Evolutionary conservation across 75 land plant genomes (phyloP).

Genomic region (Cupressus sempervirens): DNA sequence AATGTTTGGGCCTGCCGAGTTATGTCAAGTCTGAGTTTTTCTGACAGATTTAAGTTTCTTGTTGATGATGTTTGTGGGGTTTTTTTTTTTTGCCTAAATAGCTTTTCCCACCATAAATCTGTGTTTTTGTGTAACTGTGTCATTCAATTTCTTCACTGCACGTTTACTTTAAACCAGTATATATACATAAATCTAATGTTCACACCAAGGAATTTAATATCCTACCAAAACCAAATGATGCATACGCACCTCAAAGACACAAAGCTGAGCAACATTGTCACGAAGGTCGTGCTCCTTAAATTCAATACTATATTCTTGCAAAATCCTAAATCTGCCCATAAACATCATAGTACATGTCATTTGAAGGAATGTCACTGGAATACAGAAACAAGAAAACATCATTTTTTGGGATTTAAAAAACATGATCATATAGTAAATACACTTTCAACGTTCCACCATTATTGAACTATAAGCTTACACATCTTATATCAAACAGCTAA

Average conservation of each 20-base stretch:
- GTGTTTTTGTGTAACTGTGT: too few relatives aligned
- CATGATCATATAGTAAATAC: not conserved
- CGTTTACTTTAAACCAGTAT: too few relatives aligned
- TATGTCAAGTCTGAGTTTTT: too few relatives aligned
- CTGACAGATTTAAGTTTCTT: too few relatives aligned
- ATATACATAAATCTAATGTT: too few relatives aligned
- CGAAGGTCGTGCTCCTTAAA: conserved; percentile 62
- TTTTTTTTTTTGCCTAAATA: too few relatives aligned
- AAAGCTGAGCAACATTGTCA: conserved; percentile 89
- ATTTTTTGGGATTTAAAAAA: not conserved
- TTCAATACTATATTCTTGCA: conserved; percentile 74
- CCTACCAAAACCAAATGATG: not conserved
- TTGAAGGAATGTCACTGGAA: not conserved
- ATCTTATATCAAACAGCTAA: not conserved
- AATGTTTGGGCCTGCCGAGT: too few relatives aligned
- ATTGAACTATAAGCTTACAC: not conserved
- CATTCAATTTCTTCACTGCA: too few relatives aligned
- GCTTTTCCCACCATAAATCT: too few relatives aligned
- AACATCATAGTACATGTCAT: not conserved
- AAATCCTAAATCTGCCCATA: conserved; percentile 49
- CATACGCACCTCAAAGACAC: conserved; percentile 68
- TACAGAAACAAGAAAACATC: not conserved
- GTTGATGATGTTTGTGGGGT: too few relatives aligned
- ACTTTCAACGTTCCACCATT: not conserved
- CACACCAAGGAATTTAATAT: too few relatives aligned